Evolutionary conservation across 2,329 filamentous ascomycete species (phyloP).

Genomic region (Colletotrichum incanum): DNA sequence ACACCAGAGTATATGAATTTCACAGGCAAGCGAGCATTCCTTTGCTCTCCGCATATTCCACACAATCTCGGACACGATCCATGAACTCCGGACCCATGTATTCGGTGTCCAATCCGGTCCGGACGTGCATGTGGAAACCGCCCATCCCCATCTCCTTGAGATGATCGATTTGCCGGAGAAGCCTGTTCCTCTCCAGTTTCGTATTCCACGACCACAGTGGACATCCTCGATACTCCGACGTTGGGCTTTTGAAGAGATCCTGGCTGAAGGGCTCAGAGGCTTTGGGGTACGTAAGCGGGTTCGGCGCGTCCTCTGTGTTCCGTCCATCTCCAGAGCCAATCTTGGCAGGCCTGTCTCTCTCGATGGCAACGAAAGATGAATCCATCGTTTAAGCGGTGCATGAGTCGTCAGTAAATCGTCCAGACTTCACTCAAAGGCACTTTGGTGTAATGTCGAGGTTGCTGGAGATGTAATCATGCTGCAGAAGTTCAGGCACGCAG

Average conservation of each 20-base stretch:
- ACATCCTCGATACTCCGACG: slow-evolving; percentile 51
- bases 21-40: slow-evolving; percentile 52
- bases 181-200: slow-evolving; percentile 48
- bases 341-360: not conserved
- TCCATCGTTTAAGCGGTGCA: slow-evolving; percentile 19
- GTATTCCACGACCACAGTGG: slow-evolving; percentile 53
- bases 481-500: slow-evolving; percentile 1
- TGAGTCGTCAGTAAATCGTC: not conserved
- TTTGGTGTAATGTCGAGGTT: not conserved
- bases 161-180: slow-evolving; percentile 51
- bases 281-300: slow-evolving; percentile 51
- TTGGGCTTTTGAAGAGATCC: slow-evolving; percentile 49
- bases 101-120: slow-evolving; percentile 52
- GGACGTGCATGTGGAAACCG: slow-evolving; percentile 52
- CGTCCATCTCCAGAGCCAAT: not conserved
- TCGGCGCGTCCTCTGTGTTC: slow-evolving; percentile 20
- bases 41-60: slow-evolving; percentile 51
- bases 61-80: slow-evolving; percentile 49
- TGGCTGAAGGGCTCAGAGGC: slow-evolving; percentile 45
- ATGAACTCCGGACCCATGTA: slow-evolving; percentile 53
- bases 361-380: slow-evolving; percentile 19
- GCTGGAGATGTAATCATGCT: not conserved
- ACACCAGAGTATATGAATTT: not conserved
- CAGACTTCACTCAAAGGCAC: not conserved
- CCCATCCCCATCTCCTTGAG: slow-evolving; percentile 52